Base-by-base conservation (phyloP, 177 flowering plant species). In the Vitis hybrid region DNA sequence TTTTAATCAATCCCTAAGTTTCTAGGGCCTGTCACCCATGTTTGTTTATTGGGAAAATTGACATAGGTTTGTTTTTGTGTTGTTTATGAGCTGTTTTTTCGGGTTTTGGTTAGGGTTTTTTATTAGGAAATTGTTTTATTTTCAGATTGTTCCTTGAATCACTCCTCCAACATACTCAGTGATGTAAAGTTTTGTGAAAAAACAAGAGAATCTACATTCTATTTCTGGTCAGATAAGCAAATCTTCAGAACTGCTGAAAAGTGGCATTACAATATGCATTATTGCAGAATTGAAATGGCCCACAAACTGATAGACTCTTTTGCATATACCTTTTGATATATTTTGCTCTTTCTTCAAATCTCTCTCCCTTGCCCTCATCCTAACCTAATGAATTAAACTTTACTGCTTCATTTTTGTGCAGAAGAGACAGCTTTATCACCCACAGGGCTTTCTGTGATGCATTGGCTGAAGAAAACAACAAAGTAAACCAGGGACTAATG, bases 401-500 rank as follows among this genome's bases (percentile, higher is more conserved):
- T 56, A 48, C 21, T 66, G 10, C 29, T 56, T 69, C 15, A 51
- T 10, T 56, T 48, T 53, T 13, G 21, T 73, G 84, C 89, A 92
- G 96, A 75, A 77, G 88, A 72, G 90, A 87, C 62, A 87, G 90
- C 73, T 87, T 87, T 58, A 83, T 87, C 59, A 88, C 98, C 45
- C 98, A 92, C 81, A 89, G 96, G 68, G 93, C 94, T 4, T 92
- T 90, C 70, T 92, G 98, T 57, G 89, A 87, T 63, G 90, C 90
- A 58, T 70, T 87, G 49, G 81, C 90, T 14, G 86, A 82, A 73
- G 94, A 93, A 62, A 88, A 88, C 80, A 87, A 70, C 89, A 90
- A 87, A 78, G 87, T 82, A 56, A 85, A 81, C 74, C 90, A 90
- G 60, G 89, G 82, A 29, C 64, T 86, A 31, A 74, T 72, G 66